Conservation (phyloP, 768 basidiomycete species). For the Phlebiopsis gigantea region DNA sequence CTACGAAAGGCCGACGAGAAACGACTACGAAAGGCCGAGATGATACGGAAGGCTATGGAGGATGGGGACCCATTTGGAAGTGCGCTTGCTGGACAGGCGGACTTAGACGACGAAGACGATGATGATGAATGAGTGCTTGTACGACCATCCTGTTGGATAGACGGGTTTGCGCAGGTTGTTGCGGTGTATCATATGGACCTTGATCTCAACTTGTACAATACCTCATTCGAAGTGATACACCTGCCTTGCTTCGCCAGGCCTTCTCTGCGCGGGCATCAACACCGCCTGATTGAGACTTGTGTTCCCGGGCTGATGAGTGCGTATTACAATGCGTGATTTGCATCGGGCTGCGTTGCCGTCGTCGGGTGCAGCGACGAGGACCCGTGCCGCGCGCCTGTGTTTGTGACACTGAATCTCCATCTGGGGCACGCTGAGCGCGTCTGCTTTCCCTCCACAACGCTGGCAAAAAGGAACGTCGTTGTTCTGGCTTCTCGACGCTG, state of each 20-base stretch:
- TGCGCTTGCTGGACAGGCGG: constrained; percentile 32
- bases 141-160: background rate
- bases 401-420: background rate
- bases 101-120: constrained; percentile 54
- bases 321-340: background rate
- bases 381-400: constrained; percentile 2
- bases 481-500: background rate
- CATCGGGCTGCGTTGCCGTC: background rate
- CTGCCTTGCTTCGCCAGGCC: background rate
- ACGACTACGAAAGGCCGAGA: constrained; percentile 40
- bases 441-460: constrained; percentile 1
- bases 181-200: background rate
- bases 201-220: background rate
- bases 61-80: constrained; percentile 71
- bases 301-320: background rate
- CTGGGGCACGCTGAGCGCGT: constrained; percentile 2
- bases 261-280: background rate
- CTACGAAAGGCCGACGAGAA: constrained; percentile 68
- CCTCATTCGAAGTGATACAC: background rate
- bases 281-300: background rate
- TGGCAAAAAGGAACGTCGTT: constrained; percentile 11
- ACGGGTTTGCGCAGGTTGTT: background rate
- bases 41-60: constrained; percentile 50
- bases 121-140: constrained; percentile 29
- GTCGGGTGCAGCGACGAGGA: background rate